These are phyloP conservation scores for Closterium sp. DNA, from an alignment of 139 green algal species.

Conservation along the genomic window DNA sequence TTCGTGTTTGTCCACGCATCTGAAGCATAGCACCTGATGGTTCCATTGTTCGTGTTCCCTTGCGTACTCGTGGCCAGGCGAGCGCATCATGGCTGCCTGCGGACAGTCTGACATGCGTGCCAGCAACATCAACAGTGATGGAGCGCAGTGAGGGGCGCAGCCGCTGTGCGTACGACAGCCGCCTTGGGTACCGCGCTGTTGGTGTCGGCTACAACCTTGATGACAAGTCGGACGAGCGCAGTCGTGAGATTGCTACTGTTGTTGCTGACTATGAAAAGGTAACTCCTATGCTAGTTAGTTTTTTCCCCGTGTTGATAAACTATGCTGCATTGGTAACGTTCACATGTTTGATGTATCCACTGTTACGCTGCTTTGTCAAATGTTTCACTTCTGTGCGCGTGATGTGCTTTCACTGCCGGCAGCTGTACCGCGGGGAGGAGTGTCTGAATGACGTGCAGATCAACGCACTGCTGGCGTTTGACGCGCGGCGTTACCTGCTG, in stretches of 20 bases:
- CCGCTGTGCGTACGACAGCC: background rate
- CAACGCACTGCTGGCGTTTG: slow-evolving; percentile 10
- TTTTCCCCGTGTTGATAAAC: too few species aligned
- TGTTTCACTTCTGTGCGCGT: background rate
- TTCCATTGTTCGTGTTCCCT: too few species aligned
- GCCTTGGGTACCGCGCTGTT: background rate
- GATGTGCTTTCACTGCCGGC: background rate
- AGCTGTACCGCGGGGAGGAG: slow-evolving; percentile 10
- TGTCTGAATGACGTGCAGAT: slow-evolving; percentile 24
- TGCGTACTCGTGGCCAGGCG: background rate
- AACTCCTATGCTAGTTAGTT: too few species aligned
- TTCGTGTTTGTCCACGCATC: too few species aligned
- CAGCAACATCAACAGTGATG: background rate
- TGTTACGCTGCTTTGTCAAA: background rate
- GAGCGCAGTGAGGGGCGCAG: background rate
- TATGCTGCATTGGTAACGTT: too few species aligned
- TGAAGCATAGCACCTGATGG: too few species aligned
- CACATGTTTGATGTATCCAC: too few species aligned
- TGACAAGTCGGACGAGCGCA: background rate
- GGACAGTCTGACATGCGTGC: background rate
- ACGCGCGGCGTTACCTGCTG: background rate
- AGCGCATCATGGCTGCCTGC: background rate
- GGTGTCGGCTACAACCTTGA: background rate
- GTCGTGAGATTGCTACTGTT: background rate
- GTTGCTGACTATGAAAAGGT: background rate